A percentile compares a stretch with the other conserved stretches of the same genome.
These are phyloP conservation scores for Pyrenophora graminea DNA, from an alignment of 2,329 filamentous ascomycete species.

Conservation along the genomic window DNA sequence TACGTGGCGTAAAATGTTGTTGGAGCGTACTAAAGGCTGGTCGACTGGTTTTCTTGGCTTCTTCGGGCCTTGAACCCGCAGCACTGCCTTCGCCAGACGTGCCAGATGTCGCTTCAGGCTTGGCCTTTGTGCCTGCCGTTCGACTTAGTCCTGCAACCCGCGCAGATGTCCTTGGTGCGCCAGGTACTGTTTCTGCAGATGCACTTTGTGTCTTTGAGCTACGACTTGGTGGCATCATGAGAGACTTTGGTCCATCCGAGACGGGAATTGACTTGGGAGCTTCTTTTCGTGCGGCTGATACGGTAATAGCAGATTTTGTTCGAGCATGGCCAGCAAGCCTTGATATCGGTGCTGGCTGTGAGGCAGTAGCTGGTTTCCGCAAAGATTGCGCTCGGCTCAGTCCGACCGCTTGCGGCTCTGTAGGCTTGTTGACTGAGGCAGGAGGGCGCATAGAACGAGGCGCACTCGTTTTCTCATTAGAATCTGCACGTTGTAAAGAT, in stretches of 20 bases:
- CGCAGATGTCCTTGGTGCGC: conserved; percentile 21
- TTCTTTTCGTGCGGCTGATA: conserved; percentile 19
- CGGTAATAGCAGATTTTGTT: conserved; percentile 33
- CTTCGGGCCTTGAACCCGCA: conserved; percentile 17
- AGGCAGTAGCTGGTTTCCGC: conserved; percentile 29
- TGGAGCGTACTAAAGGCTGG: conserved; percentile 47
- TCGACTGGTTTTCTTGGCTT: conserved; percentile 26
- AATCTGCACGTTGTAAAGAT: conserved; percentile 8
- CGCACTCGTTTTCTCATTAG: conserved; percentile 10
- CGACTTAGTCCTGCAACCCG: conserved; percentile 34
- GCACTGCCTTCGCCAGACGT: conserved; percentile 12
- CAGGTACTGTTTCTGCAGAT: conserved; percentile 14
- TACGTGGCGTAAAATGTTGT: conserved; percentile 48
- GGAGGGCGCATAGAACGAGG: conserved; percentile 25
- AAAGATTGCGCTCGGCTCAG: conserved; percentile 37
- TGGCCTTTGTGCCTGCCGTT: conserved; percentile 29
- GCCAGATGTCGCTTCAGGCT: conserved; percentile 17
- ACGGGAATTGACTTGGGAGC: conserved; percentile 15
- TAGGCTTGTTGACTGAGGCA: conserved; percentile 23
- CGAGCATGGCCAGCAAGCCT: conserved; percentile 26
- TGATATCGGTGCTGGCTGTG: conserved; percentile 20
- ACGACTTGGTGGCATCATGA: conserved; percentile 20
- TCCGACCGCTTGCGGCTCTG: conserved; percentile 20
- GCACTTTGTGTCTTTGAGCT: conserved; percentile 10
- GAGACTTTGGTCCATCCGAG: conserved; percentile 33